phyloP scores from a whole-genome alignment of 768 basidiomycete species.

The Kwoniella botswanensis region DNA sequence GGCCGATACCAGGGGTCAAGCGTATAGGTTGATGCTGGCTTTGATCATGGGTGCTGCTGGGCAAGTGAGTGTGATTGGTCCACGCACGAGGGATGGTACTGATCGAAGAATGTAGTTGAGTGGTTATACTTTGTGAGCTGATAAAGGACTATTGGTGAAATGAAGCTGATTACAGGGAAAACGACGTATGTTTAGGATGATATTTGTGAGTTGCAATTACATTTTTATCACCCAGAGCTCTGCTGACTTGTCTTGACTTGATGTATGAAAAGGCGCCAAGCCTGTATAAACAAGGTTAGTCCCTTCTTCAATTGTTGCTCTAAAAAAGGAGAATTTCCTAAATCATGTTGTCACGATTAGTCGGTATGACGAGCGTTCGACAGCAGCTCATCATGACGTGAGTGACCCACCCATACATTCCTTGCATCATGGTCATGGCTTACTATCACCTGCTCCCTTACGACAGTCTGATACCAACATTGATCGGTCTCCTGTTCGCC shows the following conservation, averaged over 20 bases:
- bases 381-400: constrained; percentile 44
- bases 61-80: constrained; percentile 17
- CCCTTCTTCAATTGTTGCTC: not conserved
- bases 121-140: constrained; percentile 11
- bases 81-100: not conserved
- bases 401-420: not conserved
- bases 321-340: not conserved
- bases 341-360: constrained; percentile 4
- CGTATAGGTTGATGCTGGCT: constrained; percentile 34
- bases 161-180: not conserved
- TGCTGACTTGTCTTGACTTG: not conserved
- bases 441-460: not conserved
- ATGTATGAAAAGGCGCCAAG: constrained; percentile 22
- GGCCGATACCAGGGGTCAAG: constrained; percentile 17
- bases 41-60: constrained; percentile 36
- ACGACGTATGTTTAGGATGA: constrained; percentile 5
- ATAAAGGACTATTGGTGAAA: not conserved
- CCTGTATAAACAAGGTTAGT: constrained; percentile 35
- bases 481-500: constrained; percentile 30
- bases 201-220: constrained; percentile 6
- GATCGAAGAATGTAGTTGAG: not conserved
- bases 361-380: constrained; percentile 33
- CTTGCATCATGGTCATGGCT: not conserved
- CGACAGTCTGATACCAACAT: constrained; percentile 30
- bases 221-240: not conserved